These are phyloP conservation scores for Wickerhamiella australiensis DNA, from an alignment of 805 yeast genomes.

Conservation along the genomic window DNA sequence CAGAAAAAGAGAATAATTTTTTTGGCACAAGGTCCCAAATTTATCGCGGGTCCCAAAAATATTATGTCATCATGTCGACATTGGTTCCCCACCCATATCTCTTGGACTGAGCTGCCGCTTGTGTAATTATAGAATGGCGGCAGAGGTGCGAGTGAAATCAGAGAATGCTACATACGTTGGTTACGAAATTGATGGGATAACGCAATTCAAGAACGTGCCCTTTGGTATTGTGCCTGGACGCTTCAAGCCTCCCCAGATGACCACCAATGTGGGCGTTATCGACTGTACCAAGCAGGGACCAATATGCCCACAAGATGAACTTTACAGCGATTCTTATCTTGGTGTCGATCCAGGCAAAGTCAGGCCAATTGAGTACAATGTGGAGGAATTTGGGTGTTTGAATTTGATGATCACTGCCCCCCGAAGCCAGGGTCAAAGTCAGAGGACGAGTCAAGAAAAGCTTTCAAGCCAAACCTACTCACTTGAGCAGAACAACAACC, in stretches of 20 bases:
- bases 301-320: constrained; percentile 18
- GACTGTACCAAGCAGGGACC: constrained; percentile 19
- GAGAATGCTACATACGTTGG: constrained; percentile 14
- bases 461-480: not conserved
- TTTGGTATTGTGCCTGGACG: constrained; percentile 14
- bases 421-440: too few species aligned
- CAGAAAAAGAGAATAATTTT: not conserved
- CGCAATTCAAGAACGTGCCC: constrained; percentile 16
- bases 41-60: not conserved
- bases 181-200: constrained; percentile 2
- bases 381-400: constrained; percentile 27
- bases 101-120: too few species aligned
- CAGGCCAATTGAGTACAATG: constrained; percentile 16
- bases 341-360: constrained; percentile 15
- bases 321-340: constrained; percentile 18
- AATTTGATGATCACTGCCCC: constrained; percentile 24
- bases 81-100: too few species aligned
- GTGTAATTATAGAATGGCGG: not conserved
- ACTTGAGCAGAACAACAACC: not conserved
- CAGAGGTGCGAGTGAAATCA: not conserved
- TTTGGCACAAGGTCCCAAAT: not conserved
- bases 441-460: not conserved
- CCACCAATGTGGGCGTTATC: not conserved
- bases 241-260: constrained; percentile 13
- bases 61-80: not conserved